Base-by-base conservation (phyloP, 2,329 filamentous ascomycete genomes). In the Aotearoamyces nothofagi region DNA sequence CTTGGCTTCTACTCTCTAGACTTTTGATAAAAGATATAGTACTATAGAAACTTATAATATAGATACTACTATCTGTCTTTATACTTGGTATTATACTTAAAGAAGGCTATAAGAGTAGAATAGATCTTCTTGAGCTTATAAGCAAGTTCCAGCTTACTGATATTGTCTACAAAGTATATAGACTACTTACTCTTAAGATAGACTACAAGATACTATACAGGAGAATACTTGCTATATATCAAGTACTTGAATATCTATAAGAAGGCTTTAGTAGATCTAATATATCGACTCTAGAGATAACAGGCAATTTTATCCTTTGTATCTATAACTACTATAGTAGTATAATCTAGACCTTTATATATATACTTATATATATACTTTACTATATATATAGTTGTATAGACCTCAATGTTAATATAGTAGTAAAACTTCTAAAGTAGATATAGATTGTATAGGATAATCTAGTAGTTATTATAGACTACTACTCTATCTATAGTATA, bases 361-460 rank as follows among this genome's bases (percentile, higher is more conserved):
- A 37, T 22, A 23, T 37, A 37, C 24, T 37, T 37, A 20, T 35
- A 13, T 2, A 37, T 35, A 30, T 37, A 37, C 23, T 37, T 37
- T 5, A 37, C 17, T 2, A 30, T 30, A 12, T 30, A 5, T 8
- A 37, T 15, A 4, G 19, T 24, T 2, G 27, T 23, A 15, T 30
- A 37, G 3, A 37, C 19, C 26, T 37, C 33, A 3, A 37, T 22
- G 19, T 36, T 33, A 16, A 36, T 30, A 27, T 33, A 17, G 5
- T 6, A 27, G 9, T 33, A 13, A 17, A 30, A 35, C 13, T 30
- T 32, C 26, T 19, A 20, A 9, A 27, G 23, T n/a, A 35, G 15
- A 23, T 33, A 33, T 3, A 16, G 26, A 26, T 35, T 35, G 15
- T 35, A 35, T 6, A 22, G 31, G 5, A 35, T 22, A 11, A 35